Evolutionary conservation across 116 monocot species (phyloP).

Genomic region (Iris pallida): DNA sequence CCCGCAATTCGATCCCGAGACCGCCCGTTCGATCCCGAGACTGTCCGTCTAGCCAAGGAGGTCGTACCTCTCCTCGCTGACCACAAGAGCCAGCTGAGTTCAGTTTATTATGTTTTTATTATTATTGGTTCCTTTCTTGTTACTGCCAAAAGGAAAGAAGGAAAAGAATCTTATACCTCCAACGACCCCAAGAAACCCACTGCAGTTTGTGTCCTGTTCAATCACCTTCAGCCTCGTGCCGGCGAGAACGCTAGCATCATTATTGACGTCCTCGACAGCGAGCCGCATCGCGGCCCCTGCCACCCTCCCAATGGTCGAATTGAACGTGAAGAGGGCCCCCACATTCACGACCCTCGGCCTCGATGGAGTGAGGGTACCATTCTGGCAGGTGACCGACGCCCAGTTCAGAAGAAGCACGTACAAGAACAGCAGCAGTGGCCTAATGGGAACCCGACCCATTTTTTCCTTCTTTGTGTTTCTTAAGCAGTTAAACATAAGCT

Average conservation of each 20-base stretch:
- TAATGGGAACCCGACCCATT: too few species aligned
- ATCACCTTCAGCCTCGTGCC: slow-evolving; percentile 48
- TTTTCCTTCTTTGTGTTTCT: too few species aligned
- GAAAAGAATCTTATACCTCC: slow-evolving; percentile 42
- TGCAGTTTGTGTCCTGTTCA: slow-evolving; percentile 68
- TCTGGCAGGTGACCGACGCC: slow-evolving; percentile 9
- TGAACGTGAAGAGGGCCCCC: slow-evolving; percentile 56
- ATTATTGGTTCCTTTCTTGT: too few species aligned
- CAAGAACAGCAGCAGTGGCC: neutral
- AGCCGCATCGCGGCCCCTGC: slow-evolving; percentile 56
- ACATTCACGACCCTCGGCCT: slow-evolving; percentile 44
- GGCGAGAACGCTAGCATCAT: slow-evolving; percentile 46
- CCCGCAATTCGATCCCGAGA: too few species aligned
- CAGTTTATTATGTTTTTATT: too few species aligned
- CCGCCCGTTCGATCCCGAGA: too few species aligned
- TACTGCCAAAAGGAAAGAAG: neutral
- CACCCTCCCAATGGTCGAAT: slow-evolving; percentile 67
- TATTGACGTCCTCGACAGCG: slow-evolving; percentile 73
- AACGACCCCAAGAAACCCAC: slow-evolving; percentile 67
- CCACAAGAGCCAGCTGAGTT: too few species aligned
- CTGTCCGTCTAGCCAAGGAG: too few species aligned
- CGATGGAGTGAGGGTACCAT: neutral
- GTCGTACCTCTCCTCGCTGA: too few species aligned
- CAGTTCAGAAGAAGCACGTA: slow-evolving; percentile 11
- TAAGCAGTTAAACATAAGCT: too few species aligned